Base-by-base conservation (phyloP, 371 early-diverging fungal species). In the Mucor irregularis region DNA sequence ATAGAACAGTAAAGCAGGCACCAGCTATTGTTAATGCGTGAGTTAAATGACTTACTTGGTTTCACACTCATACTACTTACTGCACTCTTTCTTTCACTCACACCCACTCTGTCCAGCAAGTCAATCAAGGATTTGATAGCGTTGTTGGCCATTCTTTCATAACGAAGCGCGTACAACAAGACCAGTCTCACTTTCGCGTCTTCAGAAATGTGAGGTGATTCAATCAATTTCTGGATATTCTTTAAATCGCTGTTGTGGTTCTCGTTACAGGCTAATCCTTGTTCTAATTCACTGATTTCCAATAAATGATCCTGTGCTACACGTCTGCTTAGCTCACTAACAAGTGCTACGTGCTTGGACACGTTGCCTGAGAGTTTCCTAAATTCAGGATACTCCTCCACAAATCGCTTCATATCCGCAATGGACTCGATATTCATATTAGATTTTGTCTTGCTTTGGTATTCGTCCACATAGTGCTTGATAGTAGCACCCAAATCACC, bases 381-480 rank as follows among this genome's bases (percentile, higher is more conserved):
- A 62, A 96, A 97, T 61, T 98, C 97, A 1, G 98, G 98, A 59
- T 97, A 97, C 53, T 93, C 94, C 64, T 98, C 97, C 4, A 97
- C 93, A 83, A 98, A 97, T 44, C 91, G 85, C 66, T 98, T 98
- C 98, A 98, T 98, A 61, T 97, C 97, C 1, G 89, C 76, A 56
- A 98, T 95, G 3, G 92, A 90, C 53, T 97, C 96, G 58, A 97
- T 91, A 49, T 92, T 87, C 79, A 85, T 88, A 59, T 89, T 89
- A 9, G 90, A 91, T 66, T 94, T 86, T 22, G 94, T 90, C 66
- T 93, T 90, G 25, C 72, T 53, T 69, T 98, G 97, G 69, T 91
- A 98, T 54, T 94, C 90, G 56, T 91, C 91, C 24, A 97, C 96
- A 59, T 95, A 95, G 19, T 84, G 73, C 56, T 95, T 97, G 73